A percentile compares a stretch with the other conserved stretches of the same genome.
Conservation (phyloP, 176 grass and related monocot genomes). For the Avena atlantica region DNA sequence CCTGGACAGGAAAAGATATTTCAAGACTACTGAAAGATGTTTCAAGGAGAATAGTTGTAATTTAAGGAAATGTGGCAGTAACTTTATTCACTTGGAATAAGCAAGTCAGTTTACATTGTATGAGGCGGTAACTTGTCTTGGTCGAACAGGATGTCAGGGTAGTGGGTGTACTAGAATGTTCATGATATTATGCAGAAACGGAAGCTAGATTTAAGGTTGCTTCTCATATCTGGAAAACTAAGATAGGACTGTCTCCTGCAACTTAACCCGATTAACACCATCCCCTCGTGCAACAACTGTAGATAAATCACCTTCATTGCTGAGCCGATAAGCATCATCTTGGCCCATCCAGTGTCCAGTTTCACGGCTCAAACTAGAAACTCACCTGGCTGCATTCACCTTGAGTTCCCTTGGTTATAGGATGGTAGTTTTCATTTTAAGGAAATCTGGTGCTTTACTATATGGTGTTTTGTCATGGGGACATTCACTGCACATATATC, state of each 20-base stretch:
- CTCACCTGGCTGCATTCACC: not conserved
- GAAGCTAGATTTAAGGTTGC: constrained; percentile 25
- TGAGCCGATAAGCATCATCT: not conserved
- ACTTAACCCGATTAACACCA: not conserved
- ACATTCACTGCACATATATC: not conserved
- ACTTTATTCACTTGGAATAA: too few relatives aligned
- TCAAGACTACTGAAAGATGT: too few relatives aligned
- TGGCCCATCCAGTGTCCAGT: not conserved
- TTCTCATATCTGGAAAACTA: not conserved
- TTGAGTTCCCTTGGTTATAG: not conserved
- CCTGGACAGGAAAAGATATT: too few relatives aligned
- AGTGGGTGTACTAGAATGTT: not conserved
- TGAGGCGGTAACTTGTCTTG: too few relatives aligned
- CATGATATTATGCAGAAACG: not conserved
- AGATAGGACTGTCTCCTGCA: not conserved
- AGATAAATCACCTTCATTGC: not conserved
- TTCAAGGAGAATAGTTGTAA: too few relatives aligned
- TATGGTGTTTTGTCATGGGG: not conserved
- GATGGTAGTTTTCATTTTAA: not conserved
- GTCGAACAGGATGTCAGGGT: not conserved
- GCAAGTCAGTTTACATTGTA: too few relatives aligned
- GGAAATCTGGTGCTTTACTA: not conserved
- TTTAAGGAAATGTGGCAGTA: too few relatives aligned
- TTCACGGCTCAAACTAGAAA: not conserved
- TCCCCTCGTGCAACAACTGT: not conserved